These are phyloP conservation scores for Plectosphaerella sp. DNA, from an alignment of 2,329 filamentous ascomycete species.

Conservation along the genomic window DNA sequence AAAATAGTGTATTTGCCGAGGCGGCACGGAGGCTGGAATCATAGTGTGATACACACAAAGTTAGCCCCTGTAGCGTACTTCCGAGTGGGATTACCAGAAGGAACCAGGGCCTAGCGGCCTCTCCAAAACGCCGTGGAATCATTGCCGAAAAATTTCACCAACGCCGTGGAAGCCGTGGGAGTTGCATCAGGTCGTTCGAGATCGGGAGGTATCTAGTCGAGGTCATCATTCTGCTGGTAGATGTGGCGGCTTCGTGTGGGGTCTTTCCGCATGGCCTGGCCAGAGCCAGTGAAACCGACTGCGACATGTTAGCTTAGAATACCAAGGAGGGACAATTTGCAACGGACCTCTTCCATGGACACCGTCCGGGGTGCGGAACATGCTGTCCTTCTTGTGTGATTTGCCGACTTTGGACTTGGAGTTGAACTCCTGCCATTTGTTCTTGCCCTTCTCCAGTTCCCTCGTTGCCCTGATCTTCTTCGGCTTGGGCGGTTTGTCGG, in stretches of 20 bases:
- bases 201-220: slow-evolving; percentile 52
- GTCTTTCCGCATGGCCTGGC: slow-evolving; percentile 94
- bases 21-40: too few relatives aligned
- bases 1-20: too few relatives aligned
- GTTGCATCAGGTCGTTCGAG: neutral
- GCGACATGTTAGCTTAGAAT: slow-evolving; percentile 5
- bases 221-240: slow-evolving; percentile 72
- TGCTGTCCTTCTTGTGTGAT: slow-evolving; percentile 79
- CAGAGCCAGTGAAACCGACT: slow-evolving; percentile 97
- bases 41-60: slow-evolving; percentile 2
- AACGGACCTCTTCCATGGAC: slow-evolving; percentile 76
- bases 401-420: slow-evolving; percentile 69
- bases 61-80: slow-evolving; percentile 9
- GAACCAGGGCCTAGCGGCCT: slow-evolving; percentile 10
- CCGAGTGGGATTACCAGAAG: slow-evolving; percentile 12
- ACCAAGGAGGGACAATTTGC: neutral
- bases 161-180: neutral
- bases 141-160: neutral
- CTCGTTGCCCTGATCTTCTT: slow-evolving; percentile 92
- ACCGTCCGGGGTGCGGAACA: slow-evolving; percentile 91
- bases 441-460: slow-evolving; percentile 85
- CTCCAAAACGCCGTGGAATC: slow-evolving; percentile 6
- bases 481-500: slow-evolving; percentile 67
- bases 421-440: slow-evolving; percentile 91
- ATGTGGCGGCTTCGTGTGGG: slow-evolving; percentile 76